Base-by-base conservation (phyloP, 345 rosid genomes). In the Crucihimalaya himalaica region DNA sequence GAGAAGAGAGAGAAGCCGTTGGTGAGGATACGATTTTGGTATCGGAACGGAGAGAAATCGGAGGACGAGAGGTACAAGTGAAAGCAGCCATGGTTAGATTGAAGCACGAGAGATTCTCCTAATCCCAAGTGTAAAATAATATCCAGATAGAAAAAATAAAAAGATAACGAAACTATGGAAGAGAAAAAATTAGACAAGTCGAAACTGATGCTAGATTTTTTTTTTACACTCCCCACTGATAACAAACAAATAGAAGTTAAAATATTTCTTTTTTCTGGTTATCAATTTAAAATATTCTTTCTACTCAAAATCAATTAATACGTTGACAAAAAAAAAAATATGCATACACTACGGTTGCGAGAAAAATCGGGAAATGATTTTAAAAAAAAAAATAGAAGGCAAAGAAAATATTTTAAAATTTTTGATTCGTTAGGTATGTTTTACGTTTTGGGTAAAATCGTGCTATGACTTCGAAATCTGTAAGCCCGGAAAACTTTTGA, bases 21-120 rank as follows among this genome's bases (percentile, higher is more conserved):
- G 75, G 63, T 10, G 68, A 16, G 0, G 80, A 68, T 0, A 42
- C 59, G 59, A 62, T 39, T 48, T 25, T 66, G 11, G 74, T 16
- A 12, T 78, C 73, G 12, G 73, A 68, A 27, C 64, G 78, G 80
- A 78, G 78, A 53, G 84, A 71, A 50, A 70, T 46, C 45, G 72
- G 75, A 29, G 65, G 34, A 54, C 43, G 76, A 32, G 81, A 71
- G 52, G 82, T 74, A 23, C 80, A 74, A 53, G 85, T 25, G 66
- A 83, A 51, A 23, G 82, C 66, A 57, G 86, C 79, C 86, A 85
- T 85, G 50, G 52, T 11, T 43, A 13, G 74, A 11, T 42, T 59
- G 61, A 16, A 35, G 29, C 3, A 62, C 28, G 61, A 70, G 66
- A 56, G 80, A 55, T 56, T n/a, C 72, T 77, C 72, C 62, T 48